Conservation (phyloP, 164 flowering plant genomes). For the Tetrastigma voinierianum region DNA sequence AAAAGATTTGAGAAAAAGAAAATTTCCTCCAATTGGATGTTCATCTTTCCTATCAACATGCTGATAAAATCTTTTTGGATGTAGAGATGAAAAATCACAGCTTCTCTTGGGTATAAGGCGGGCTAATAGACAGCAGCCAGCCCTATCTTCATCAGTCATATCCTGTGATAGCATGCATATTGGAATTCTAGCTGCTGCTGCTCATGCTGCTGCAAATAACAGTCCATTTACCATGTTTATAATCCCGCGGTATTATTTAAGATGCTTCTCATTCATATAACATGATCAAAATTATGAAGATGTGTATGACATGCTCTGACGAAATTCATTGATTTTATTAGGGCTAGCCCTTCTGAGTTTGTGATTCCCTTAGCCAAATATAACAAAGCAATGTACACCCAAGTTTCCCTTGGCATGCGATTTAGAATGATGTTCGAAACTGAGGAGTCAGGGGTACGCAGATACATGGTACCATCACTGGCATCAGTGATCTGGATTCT, state of each 20-base stretch:
- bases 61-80: conserved; percentile 16
- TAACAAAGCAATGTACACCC: conserved; percentile 85
- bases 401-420: conserved; percentile 91
- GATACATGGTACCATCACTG: conserved; percentile 94
- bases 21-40: not conserved
- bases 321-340: conserved; percentile 22
- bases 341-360: conserved; percentile 95
- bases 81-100: conserved; percentile 89
- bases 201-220: conserved; percentile 93
- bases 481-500: conserved; percentile 82
- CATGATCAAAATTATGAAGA: not conserved
- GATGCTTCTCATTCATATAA: not conserved
- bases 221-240: conserved; percentile 88
- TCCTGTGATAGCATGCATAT: conserved; percentile 99
- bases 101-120: conserved; percentile 81
- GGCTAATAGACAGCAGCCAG: conserved; percentile 83
- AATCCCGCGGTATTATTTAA: conserved; percentile 78
- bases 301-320: not conserved
- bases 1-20: not conserved
- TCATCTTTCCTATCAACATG: not conserved
- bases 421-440: conserved; percentile 99
- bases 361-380: conserved; percentile 91
- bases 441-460: conserved; percentile 89
- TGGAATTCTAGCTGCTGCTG: conserved; percentile 97
- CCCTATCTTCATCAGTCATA: conserved; percentile 88